Conservation (phyloP, 192 early-diverging fungal species). For the Piromyces sp. region DNA sequence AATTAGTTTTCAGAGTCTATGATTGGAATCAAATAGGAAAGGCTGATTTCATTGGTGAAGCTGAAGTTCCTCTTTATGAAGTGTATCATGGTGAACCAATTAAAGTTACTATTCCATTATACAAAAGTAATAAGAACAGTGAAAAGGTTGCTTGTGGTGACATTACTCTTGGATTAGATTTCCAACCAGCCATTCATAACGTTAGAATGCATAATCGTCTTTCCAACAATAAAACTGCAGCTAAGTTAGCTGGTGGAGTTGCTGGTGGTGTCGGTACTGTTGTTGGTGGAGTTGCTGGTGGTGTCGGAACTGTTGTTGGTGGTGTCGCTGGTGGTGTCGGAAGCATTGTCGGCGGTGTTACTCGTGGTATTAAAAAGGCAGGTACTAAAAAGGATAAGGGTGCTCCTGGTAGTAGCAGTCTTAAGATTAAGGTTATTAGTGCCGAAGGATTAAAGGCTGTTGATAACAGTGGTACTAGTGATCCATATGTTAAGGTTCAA, state of each 20-base stretch:
- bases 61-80: slow-evolving; percentile 27
- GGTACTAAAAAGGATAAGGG: slow-evolving; percentile 6
- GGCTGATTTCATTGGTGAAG: slow-evolving; percentile 34
- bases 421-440: slow-evolving; percentile 16
- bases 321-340: slow-evolving; percentile 11
- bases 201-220: not conserved
- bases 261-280: slow-evolving; percentile 2
- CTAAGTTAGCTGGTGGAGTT: slow-evolving; percentile 6
- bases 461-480: slow-evolving; percentile 40
- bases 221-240: slow-evolving; percentile 10
- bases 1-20: slow-evolving; percentile 43
- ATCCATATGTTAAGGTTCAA: slow-evolving; percentile 47
- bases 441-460: slow-evolving; percentile 33
- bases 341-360: slow-evolving; percentile 5
- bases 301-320: slow-evolving; percentile 9
- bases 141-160: not conserved
- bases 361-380: slow-evolving; percentile 1
- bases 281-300: slow-evolving; percentile 6
- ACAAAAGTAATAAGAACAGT: not conserved
- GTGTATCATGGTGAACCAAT: slow-evolving; percentile 21
- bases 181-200: not conserved
- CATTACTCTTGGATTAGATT: not conserved
- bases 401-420: not conserved
- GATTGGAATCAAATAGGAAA: slow-evolving; percentile 65
- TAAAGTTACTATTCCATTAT: not conserved